Evolutionary conservation across 2,329 filamentous ascomycete genomes (phyloP), one percentile per base, ranked within the genome.

Genomic region (Arthrobotrys sphaeroides): DNA sequence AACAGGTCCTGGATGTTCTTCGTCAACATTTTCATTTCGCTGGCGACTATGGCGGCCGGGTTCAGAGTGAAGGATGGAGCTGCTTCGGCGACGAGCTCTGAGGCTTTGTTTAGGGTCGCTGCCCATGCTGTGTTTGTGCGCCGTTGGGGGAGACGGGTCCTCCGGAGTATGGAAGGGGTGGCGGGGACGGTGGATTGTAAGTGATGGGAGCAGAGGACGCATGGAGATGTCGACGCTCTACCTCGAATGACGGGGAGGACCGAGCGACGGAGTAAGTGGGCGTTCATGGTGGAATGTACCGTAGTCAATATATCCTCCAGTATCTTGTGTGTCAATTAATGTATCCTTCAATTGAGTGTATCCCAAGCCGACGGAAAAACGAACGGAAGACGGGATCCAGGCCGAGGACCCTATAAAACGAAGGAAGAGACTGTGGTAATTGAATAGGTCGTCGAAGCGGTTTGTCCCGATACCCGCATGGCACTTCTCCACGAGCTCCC

Each of bases 1-100:
- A 98, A 85, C n/a, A 98, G 86, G 81, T 96, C 91, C 76, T 92
- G 88, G 83, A 98, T 96, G 80, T 98, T 97, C 65, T 93, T 93
- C 9, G 92, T 97, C 81, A 98, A 84, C 80, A 94, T 96, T 83
- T 96, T 95, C 90, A 99, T 74, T 82, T 75, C 72, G 43, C 26
- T 59, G 20, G 72, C 72, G 31, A 75, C 72, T 20, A 75, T 75
- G n/a, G 72, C 36, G 38, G 72, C 72, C 4, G 72, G 72, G 36
- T 75, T 75, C 10, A 75, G 36, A 6, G 72, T 75, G 59, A 75
- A 75, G n/a, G 72, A 75, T 12, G 72, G 72, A 5, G 72, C 72
- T 13, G 72, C 72, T 40, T 75, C 72, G 9, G 72, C 72, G 49
- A 75, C 72, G 9, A 75, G 72, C 33, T 59, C 72, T 18, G 72